These are phyloP conservation scores for Metschnikowia cerradonensis DNA, from an alignment of 805 yeast genomes.

Conservation along the genomic window DNA sequence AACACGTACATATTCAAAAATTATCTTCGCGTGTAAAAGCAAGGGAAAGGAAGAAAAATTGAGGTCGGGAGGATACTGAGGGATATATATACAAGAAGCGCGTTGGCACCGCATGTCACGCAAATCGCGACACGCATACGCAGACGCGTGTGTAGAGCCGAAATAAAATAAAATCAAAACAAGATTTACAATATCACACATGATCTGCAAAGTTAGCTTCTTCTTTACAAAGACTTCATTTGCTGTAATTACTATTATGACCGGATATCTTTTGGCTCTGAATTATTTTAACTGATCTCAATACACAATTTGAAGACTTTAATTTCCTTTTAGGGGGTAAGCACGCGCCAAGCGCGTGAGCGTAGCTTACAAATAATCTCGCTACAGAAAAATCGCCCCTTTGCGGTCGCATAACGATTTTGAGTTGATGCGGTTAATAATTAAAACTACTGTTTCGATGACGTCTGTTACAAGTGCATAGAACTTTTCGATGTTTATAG, in stretches of 20 bases:
- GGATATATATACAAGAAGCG: conserved; percentile 3
- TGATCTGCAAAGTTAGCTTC: background rate
- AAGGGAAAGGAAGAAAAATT: background rate
- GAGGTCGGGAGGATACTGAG: background rate
- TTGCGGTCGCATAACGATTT: background rate
- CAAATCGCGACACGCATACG: conserved; percentile 1
- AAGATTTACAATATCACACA: background rate
- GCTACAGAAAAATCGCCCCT: background rate
- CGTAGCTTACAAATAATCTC: background rate
- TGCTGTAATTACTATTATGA: no score
- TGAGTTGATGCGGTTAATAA: background rate
- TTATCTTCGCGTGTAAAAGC: background rate
- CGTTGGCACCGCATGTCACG: conserved; percentile 3
- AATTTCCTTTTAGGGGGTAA: background rate
- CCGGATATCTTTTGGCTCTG: no score
- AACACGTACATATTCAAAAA: conserved; percentile 63
- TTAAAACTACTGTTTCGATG: background rate
- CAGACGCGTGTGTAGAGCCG: conserved; percentile 3
- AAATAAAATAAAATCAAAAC: background rate
- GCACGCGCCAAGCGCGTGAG: conserved; percentile 2
- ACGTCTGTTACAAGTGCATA: background rate
- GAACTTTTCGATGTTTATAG: background rate
- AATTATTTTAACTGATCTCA: no score
- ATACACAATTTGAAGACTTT: background rate
- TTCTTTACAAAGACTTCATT: background rate